A percentile compares a stretch with the other conserved stretches of the same genome.
These are phyloP conservation scores for Parascedosporium putredinis DNA, from an alignment of 2,329 filamentous ascomycete species.

Conservation along the genomic window DNA sequence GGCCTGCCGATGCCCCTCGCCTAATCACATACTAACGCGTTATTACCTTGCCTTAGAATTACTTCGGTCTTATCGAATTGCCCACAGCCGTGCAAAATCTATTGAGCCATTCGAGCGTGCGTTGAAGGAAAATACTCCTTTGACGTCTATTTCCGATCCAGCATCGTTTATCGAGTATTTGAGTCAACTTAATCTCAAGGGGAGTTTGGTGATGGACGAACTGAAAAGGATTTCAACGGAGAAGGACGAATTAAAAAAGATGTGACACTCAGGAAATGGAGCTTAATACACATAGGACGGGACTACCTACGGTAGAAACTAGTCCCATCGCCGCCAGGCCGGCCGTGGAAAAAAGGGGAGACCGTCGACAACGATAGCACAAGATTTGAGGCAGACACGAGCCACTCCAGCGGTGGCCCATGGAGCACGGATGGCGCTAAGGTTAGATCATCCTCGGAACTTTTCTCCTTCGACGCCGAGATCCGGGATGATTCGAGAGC, in stretches of 20 bases:
- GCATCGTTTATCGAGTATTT: conserved; percentile 81
- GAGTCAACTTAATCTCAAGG: conserved; percentile 73
- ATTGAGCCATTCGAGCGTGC: conserved; percentile 92
- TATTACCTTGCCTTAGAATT: conserved; percentile 27
- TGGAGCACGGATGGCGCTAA: too few relatives aligned
- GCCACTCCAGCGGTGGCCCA: too few relatives aligned
- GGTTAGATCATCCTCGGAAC: too few relatives aligned
- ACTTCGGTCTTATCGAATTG: conserved; percentile 81
- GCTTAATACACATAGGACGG: conserved; percentile 37
- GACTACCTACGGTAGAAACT: conserved; percentile 27
- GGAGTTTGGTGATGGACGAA: conserved; percentile 90
- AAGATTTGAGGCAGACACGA: too few relatives aligned
- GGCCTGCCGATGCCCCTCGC: neutral
- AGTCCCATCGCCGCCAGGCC: too few relatives aligned
- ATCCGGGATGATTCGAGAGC: conserved; percentile 59
- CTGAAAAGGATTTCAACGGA: conserved; percentile 78
- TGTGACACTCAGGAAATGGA: conserved; percentile 34
- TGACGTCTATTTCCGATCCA: conserved; percentile 80
- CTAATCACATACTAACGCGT: neutral
- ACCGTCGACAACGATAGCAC: too few relatives aligned
- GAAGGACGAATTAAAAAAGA: conserved; percentile 69
- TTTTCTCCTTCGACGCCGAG: conserved; percentile 90
- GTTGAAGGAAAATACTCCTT: conserved; percentile 82
- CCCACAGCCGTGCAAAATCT: conserved; percentile 73
- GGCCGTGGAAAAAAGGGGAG: too few relatives aligned